These are phyloP conservation scores for Tulasnella sp. DNA, from an alignment of 768 basidiomycete species.

Conservation along the genomic window DNA sequence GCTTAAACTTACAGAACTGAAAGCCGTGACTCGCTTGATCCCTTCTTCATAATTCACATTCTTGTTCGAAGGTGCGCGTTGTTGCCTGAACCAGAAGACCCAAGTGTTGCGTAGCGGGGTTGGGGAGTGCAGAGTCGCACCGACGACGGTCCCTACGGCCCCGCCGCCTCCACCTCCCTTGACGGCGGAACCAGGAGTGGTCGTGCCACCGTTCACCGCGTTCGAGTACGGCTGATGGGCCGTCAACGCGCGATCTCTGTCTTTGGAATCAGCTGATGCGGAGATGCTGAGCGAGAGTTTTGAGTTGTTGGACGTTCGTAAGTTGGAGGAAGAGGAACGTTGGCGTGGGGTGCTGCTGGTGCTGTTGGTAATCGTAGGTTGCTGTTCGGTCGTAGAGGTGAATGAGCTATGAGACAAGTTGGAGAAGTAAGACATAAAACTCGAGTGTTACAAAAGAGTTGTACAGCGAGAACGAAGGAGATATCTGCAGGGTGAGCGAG, in stretches of 20 bases:
- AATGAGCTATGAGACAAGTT: constrained; percentile 48
- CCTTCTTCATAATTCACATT: constrained; percentile 87
- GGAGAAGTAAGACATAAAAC: constrained; percentile 51
- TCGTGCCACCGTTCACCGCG: neutral
- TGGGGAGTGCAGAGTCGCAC: neutral
- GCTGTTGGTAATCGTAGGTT: constrained; percentile 29
- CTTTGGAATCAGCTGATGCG: constrained; percentile 40
- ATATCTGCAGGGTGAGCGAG: neutral
- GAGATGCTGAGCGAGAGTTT: constrained; percentile 57
- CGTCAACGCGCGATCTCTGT: constrained; percentile 26
- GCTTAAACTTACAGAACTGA: constrained; percentile 59
- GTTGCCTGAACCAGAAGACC: constrained; percentile 89
- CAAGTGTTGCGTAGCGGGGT: constrained; percentile 34
- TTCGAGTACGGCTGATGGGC: constrained; percentile 1
- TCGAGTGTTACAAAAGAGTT: neutral
- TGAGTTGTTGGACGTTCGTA: constrained; percentile 41
- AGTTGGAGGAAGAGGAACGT: constrained; percentile 27
- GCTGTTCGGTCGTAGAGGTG: constrained; percentile 23
- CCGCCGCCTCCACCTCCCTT: neutral
- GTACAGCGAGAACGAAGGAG: neutral
- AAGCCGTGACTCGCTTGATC: constrained; percentile 85
- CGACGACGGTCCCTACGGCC: neutral
- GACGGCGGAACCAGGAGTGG: neutral
- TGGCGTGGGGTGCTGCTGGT: constrained; percentile 16
- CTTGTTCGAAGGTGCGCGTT: constrained; percentile 83